Base-by-base conservation (phyloP, 2,329 filamentous ascomycete genomes). In the Fusarium abutilonis region DNA sequence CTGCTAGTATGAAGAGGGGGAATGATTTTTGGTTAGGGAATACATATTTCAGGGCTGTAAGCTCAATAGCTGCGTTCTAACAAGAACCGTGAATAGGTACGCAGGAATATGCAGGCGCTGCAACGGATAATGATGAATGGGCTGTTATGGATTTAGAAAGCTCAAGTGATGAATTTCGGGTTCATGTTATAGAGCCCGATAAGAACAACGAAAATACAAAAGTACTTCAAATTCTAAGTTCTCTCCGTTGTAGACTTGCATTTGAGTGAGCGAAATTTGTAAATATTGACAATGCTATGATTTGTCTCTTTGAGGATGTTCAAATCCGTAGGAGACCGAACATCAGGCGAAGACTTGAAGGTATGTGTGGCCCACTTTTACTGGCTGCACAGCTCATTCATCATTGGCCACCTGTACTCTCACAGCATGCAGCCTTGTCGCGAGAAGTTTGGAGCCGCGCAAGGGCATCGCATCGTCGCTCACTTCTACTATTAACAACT, bases 361-460 rank as follows among this genome's bases (percentile, higher is more conserved):
- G 4, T 46, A 5, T 6, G n/a, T 4, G n/a, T 4, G 17, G 48
- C 63, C 73, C 72, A 69, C 63, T 52, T 62, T 63, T 63, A 14
- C 1, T 2, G 15, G 11, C 38, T 11, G 26, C 19, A 41, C 10
- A 40, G 3, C 4, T 10, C 11, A 23, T 10, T 26, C 23, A 14
- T 58, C 19, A 76, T 76, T 75, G 74, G 75, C 15, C 50, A 50
- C 8, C 23, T 26, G 23, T 6, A 29, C 9, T 26, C 13, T 6
- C 23, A 8, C 6, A 26, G 23, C 9, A 17, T 10, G 48, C 66
- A 73, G 70, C 72, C 74, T 75, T 61, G 74, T 76, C 73, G 74
- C 75, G 75, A 76, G 69, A 76, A 74, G 71, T 76, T 75, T 75
- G 72, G 74, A 67, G 67, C 68, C 66, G 68, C 66, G 70, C 61